These are phyloP conservation scores for Inonotus obliquus DNA, from an alignment of 1,284 basidiomycete species.

Conservation along the genomic window DNA sequence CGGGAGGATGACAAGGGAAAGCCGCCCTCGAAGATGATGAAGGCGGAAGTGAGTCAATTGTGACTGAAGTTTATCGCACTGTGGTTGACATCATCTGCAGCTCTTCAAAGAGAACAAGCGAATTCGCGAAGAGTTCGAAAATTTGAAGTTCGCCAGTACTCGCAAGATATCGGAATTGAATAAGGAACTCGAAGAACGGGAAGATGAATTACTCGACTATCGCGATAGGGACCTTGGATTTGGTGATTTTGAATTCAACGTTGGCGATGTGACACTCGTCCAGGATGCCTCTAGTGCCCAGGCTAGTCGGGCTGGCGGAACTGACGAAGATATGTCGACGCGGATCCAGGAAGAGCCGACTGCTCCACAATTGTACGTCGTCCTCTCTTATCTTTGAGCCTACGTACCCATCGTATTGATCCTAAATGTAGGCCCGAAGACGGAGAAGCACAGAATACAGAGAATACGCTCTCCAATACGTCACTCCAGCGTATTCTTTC, in stretches of 20 bases:
- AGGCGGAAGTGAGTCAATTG: conserved; percentile 38
- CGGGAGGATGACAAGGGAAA: neutral
- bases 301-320: too few relatives aligned
- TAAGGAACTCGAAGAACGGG: conserved; percentile 9
- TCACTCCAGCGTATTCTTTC: neutral
- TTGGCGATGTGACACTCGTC: neutral
- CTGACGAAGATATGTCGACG: too few relatives aligned
- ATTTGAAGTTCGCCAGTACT: conserved; percentile 19
- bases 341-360: too few relatives aligned
- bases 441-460: neutral
- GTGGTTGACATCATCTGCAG: neutral
- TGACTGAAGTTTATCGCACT: neutral
- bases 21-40: conserved; percentile 32
- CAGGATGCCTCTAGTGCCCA: neutral
- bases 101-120: conserved; percentile 16
- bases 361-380: too few relatives aligned
- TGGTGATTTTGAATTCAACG: neutral
- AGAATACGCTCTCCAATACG: too few relatives aligned
- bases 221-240: neutral
- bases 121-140: conserved; percentile 22
- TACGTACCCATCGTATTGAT: too few relatives aligned
- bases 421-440: neutral
- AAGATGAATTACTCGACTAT: neutral
- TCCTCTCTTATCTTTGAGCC: too few relatives aligned
- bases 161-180: conserved; percentile 19